Evolutionary conservation across 352 stramenopile genomes (phyloP), one percentile per base, ranked within the genome.

Genomic region (Phytopythium helicoides): DNA sequence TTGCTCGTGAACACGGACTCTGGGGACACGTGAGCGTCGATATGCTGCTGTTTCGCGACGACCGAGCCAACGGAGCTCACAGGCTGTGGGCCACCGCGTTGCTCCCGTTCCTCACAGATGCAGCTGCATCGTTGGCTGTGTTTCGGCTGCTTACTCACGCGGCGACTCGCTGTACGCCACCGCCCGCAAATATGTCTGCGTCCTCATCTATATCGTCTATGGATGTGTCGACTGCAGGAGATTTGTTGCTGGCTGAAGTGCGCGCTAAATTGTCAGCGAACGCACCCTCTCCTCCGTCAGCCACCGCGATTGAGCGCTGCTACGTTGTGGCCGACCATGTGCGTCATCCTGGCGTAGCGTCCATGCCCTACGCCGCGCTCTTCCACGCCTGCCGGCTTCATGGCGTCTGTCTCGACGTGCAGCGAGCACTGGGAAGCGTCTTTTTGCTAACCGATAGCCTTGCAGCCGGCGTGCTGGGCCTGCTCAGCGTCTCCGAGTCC

Each of bases 351-450:
- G 86, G 86, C 47, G 69, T 96, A 39, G 72, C 66, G 39, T 91
- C 81, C 15, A 88, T 91, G 60, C 72, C 74, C 42, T 91, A 93
- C 55, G 66, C 66, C 44, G 68, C 79, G 15, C 94, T 96, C 64
- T 97, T 97, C 68, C 89, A 96, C 47, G 72, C 76, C 44, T 97
- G 89, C 53, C 68, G 87, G 1, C 66, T 94, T 46, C 77, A 95
- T 21, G 87, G 89, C 28, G 87, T 97, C 47, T 95, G 81, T 53
- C 96, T 94, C 18, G 89, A 96, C 56, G 63, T 95, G 49, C 64
- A 82, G 53, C 64, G 68, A 4, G 65, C 71, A 21, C 52, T 90
- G n/a, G 84, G 84, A 14, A 76, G 72, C 15, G 64, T 89, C 26
- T 94, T 94, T 49, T 54, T 92, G 40, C 64, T 94, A 7, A 55